Evolutionary conservation across 805 yeast genomes (phyloP).

Genomic region (Candida endomychidarum): DNA sequence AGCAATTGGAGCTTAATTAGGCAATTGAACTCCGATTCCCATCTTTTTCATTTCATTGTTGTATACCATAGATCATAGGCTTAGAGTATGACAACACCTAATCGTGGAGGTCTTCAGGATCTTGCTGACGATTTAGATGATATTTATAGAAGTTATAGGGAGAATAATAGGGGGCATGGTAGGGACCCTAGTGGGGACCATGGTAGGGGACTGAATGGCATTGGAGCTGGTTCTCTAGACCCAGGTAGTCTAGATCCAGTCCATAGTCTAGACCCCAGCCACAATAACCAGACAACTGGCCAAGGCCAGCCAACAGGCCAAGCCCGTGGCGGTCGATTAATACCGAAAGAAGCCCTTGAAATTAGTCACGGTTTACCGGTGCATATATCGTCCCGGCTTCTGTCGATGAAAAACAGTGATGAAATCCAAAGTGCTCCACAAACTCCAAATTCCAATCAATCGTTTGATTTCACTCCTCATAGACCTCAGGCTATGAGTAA

Average conservation of each 20-base stretch:
- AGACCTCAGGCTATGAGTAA: conserved; percentile 29
- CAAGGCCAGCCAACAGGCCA: too few species aligned
- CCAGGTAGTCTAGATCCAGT: too few species aligned
- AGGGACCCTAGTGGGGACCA: too few species aligned
- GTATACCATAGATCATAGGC: not conserved
- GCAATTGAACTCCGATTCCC: too few species aligned
- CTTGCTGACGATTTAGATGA: conserved; percentile 24
- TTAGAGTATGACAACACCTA: conserved; percentile 1
- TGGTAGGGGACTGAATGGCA: too few species aligned
- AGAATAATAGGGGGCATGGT: conserved; percentile 11
- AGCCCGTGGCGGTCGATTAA: conserved; percentile 10
- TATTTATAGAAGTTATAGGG: conserved; percentile 25
- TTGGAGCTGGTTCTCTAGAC: too few species aligned
- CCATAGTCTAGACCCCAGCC: too few species aligned
- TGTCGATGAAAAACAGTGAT: conserved; percentile 20
- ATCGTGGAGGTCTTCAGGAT: conserved; percentile 13
- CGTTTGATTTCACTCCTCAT: conserved; percentile 32
- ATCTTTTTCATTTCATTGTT: too few species aligned
- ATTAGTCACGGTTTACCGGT: too few species aligned
- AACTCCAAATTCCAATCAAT: conserved; percentile 29
- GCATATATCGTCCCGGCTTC: conserved; percentile 26
- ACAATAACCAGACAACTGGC: too few species aligned
- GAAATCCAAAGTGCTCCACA: conserved; percentile 27
- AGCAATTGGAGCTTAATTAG: too few species aligned
- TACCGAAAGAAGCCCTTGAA: conserved; percentile 10